Evolutionary conservation across 148 eudicot species (phyloP), one percentile per base, ranked within the genome.

Genomic region (Euryodendron excelsum): DNA sequence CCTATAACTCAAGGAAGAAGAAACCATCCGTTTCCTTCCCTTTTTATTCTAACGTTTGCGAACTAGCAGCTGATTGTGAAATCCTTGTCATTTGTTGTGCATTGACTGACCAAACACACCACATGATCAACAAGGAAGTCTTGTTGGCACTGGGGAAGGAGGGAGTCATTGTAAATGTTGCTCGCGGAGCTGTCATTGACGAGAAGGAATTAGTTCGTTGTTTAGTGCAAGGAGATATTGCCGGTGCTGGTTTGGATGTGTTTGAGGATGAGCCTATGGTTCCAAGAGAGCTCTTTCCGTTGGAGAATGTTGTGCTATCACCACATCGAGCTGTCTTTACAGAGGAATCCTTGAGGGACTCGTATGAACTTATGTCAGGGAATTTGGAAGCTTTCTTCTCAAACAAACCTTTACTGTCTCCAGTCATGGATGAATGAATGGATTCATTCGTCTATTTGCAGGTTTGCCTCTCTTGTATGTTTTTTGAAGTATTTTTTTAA

Each of bases 191-290:
- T 20, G 69, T 89, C 27, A 69, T 89, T 0, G 84, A 89, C 20
- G 91, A 91, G 82, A 67, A 81, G 41, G 91, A 79, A 76, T 72
- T 91, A 58, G 89, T 89, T 18, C 50, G 48, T 30, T 82, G 80
- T 65, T 78, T 91, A 72, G 47, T 73, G 67, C 72, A 81, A 72
- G 88, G 88, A n/a, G 78, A 83, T 34, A 85, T 91, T 45, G 93
- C 87, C 1, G 96, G 93, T 41, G 96, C 91, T 76, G 96, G 91
- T 1, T 65, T 91, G 36, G 96, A 91, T 69, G 96, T 88, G 73
- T 90, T 88, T 70, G 93, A 87, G 79, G 53, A 88, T n/a, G 96
- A 91, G 79, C 96, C 91, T 37, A 8, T 28, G 64, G 85, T 88
- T 15, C 89, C 93, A 0, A 73, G 81, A 11, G 89, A 89, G 79